Evolutionary conservation across 768 basidiomycete genomes (phyloP), one percentile per base, ranked within the genome.

Genomic region (Pleurotus eryngii): DNA sequence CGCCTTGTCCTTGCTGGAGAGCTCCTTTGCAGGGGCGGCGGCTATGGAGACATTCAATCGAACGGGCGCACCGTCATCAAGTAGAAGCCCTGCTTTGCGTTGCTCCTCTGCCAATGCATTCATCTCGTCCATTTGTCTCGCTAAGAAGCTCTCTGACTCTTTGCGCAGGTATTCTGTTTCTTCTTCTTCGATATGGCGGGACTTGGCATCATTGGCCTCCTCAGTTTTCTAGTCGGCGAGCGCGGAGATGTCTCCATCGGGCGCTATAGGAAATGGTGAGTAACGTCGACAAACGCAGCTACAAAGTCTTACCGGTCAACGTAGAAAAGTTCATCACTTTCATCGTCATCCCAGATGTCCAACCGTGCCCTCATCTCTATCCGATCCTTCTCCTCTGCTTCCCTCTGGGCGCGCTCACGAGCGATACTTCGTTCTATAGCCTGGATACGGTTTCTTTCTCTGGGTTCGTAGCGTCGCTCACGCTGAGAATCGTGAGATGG

Each of bases 91-190:
- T 5, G 91, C 92, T 66, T 92, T 90, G 61, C 92, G 86, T 65
- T 97, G 93, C 65, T 95, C 90, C 50, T 91, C 90, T 11, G 90
- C 91, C 26, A 96, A 76, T 2, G 91, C 88, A 62, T 94, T 92
- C 86, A 96, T 90, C 70, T 98, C 95, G 61, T 92, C 92, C 92
- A 96, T 94, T 67, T 97, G 95, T 55, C 86, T 81, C 37, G 92
- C 91, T 59, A 98, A 79, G 81, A 98, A 97, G 60, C 86, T 89
- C 70, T 98, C 96, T 0, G 93, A 94, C 71, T 98, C 94, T 49
- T 85, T 82, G 37, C 92, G 85, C 20, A 97, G 78, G 63, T 92
- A 90, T 67, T 90, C 94, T 6, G 85, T 83, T 71, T 97, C 93
- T 51, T 89, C 87, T 46, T 88, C 87, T 71, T 97, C 95, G 58